Evolutionary conservation across 768 basidiomycete species (phyloP).

Genomic region (Trametes gibbosa): DNA sequence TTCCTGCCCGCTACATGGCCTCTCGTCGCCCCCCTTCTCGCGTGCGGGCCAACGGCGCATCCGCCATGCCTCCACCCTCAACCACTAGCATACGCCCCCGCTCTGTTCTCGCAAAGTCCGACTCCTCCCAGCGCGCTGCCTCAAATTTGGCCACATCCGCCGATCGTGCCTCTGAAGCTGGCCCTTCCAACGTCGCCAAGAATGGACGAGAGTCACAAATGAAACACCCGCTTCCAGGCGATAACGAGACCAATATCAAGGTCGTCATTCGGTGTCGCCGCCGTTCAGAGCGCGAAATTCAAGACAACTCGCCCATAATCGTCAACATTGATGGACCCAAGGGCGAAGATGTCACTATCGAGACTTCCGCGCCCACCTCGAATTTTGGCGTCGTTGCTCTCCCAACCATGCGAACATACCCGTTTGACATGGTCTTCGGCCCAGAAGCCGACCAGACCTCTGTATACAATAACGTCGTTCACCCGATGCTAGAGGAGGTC

Average conservation of each 20-base stretch:
- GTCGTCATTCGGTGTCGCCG: conserved; percentile 89
- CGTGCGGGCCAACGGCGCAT: conserved; percentile 24
- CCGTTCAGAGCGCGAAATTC: conserved; percentile 81
- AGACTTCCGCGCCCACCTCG: conserved; percentile 67
- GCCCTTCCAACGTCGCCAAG: background rate
- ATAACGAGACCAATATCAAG: conserved; percentile 81
- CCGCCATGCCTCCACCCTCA: conserved; percentile 37
- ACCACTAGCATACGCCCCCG: conserved; percentile 39
- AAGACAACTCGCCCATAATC: conserved; percentile 85
- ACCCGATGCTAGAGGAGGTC: conserved; percentile 92
- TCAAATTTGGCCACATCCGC: conserved; percentile 25
- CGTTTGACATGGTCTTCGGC: conserved; percentile 94
- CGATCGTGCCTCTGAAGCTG: conserved; percentile 20
- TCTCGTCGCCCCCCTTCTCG: conserved; percentile 56
- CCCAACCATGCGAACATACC: conserved; percentile 83
- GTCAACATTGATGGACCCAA: conserved; percentile 75
- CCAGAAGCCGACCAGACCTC: conserved; percentile 94
- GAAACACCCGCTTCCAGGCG: conserved; percentile 24
- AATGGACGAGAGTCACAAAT: conserved; percentile 1
- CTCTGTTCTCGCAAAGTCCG: conserved; percentile 46
- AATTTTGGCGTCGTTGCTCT: conserved; percentile 71
- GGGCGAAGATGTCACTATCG: conserved; percentile 74
- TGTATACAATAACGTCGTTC: conserved; percentile 92
- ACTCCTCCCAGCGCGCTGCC: conserved; percentile 34
- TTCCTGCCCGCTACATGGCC: conserved; percentile 48